Evolutionary conservation across 257 asterid genomes (phyloP).

Genomic region (Rubia yunnanensis): DNA sequence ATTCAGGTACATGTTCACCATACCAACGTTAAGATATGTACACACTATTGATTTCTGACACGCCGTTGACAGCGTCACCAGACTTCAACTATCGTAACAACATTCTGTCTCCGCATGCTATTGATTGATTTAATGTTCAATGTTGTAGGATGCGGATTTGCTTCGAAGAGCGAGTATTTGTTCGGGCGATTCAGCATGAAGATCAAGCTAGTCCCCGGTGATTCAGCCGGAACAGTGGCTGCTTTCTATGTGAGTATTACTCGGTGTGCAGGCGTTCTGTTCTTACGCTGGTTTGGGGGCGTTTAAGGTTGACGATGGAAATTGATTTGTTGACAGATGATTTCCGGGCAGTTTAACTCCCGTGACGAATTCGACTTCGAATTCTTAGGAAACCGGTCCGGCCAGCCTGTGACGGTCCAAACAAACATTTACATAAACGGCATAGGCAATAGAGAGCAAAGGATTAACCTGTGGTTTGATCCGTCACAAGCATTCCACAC

Average conservation of each 20-base stretch:
- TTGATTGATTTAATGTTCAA: background rate
- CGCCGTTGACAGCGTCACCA: too few relatives aligned
- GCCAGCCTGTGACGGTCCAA: slow-evolving; percentile 87
- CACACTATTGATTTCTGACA: too few relatives aligned
- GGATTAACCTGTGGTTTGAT: slow-evolving; percentile 90
- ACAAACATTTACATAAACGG: slow-evolving; percentile 80
- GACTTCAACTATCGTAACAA: too few relatives aligned
- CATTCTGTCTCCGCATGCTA: too few relatives aligned
- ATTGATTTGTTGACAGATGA: slow-evolving; percentile 43
- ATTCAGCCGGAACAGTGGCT: slow-evolving; percentile 44
- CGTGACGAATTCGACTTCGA: slow-evolving; percentile 90
- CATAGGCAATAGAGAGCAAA: slow-evolving; percentile 73
- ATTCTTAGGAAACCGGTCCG: slow-evolving; percentile 79
- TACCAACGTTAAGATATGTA: background rate
- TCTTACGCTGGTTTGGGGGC: background rate
- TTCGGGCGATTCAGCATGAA: slow-evolving; percentile 35
- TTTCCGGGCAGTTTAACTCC: slow-evolving; percentile 43
- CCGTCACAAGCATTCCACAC: slow-evolving; percentile 63
- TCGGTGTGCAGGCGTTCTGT: slow-evolving; percentile 1
- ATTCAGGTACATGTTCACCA: slow-evolving; percentile 34
- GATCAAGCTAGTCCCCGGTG: slow-evolving; percentile 44
- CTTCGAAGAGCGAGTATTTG: slow-evolving; percentile 24
- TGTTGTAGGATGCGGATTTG: slow-evolving; percentile 33
- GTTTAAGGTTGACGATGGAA: background rate
- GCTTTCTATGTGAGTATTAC: slow-evolving; percentile 29